Percentiles rank a stretch among this genome's conserved stretches.
Conservation (phyloP, 2,329 filamentous ascomycete genomes). For the Aspergillus sp. region DNA sequence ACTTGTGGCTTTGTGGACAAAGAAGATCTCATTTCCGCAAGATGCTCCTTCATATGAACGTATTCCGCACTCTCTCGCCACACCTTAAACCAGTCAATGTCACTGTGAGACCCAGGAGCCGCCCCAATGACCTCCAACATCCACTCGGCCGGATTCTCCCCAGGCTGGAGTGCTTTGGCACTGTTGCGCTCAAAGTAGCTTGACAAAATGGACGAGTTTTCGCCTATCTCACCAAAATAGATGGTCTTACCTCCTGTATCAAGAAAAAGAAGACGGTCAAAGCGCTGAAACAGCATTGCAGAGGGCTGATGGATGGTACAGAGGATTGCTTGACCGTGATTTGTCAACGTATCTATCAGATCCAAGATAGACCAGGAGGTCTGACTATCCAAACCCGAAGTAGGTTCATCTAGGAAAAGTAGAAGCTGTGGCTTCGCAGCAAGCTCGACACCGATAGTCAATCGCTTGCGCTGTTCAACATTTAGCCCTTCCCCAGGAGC, state of each 20-base stretch:
- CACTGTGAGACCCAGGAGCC: constrained; percentile 28
- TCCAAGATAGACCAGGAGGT: constrained; percentile 1
- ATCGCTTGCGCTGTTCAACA: constrained; percentile 2
- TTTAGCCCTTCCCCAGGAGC: background rate
- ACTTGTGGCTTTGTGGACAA: background rate
- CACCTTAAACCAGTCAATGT: constrained; percentile 61
- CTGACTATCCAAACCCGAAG: constrained; percentile 3
- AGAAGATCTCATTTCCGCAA: constrained; percentile 52
- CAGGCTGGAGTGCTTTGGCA: background rate
- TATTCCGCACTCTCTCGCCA: constrained; percentile 52
- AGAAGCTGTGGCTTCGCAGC: constrained; percentile 3
- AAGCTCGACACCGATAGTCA: background rate
- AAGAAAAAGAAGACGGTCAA: background rate
- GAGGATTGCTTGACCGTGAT: constrained; percentile 1
- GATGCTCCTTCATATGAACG: constrained; percentile 56
- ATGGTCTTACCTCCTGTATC: background rate
- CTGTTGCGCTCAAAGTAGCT: constrained; percentile 1
- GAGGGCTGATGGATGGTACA: constrained; percentile 3
- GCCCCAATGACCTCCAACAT: constrained; percentile 2
- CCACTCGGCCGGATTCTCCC: constrained; percentile 1
- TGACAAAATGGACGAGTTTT: background rate
- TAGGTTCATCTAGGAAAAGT: constrained; percentile 1
- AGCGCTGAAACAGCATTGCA: constrained; percentile 2
- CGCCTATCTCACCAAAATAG: background rate
- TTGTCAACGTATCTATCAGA: background rate